phyloP scores from a whole-genome alignment of 2,329 filamentous ascomycete species.

The Xylariales sp. region DNA sequence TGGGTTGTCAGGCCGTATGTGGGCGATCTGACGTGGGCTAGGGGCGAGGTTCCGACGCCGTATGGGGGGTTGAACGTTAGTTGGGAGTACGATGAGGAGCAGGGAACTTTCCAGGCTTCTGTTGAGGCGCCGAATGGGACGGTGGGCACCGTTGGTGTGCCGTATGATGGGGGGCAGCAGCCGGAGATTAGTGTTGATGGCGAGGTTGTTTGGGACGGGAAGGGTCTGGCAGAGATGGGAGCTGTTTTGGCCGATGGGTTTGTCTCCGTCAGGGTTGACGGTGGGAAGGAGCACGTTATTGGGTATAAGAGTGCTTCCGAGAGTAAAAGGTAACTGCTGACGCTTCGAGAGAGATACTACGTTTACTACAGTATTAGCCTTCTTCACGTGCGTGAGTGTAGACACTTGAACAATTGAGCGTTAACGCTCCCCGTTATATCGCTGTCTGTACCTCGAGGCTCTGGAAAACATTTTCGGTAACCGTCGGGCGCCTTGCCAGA shows the following conservation, averaged over 20 bases:
- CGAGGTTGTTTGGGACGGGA: slow-evolving; percentile 1
- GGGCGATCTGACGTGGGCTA: slow-evolving; percentile 36
- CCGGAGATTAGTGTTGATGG: slow-evolving; percentile 1
- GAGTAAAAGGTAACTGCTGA: too few relatives aligned
- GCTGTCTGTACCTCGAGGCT: too few relatives aligned
- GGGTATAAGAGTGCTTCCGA: too few relatives aligned
- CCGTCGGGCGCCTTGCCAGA: too few relatives aligned
- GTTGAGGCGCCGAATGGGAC: slow-evolving; percentile 27
- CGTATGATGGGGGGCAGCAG: background rate
- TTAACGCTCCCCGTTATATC: too few relatives aligned
- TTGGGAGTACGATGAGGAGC: slow-evolving; percentile 27
- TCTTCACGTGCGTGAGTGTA: too few relatives aligned
- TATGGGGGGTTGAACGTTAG: slow-evolving; percentile 31
- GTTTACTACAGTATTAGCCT: too few relatives aligned
- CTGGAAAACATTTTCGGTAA: too few relatives aligned
- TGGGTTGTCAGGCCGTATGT: slow-evolving; percentile 36
- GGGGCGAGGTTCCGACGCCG: slow-evolving; percentile 38
- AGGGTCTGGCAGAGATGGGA: background rate
- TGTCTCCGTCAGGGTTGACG: slow-evolving; percentile 1
- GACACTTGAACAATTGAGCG: too few relatives aligned
- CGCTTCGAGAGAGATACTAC: too few relatives aligned
- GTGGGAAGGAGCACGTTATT: slow-evolving; percentile 7
- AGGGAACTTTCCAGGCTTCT: slow-evolving; percentile 21
- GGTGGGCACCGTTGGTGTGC: slow-evolving; percentile 22
- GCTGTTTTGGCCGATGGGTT: slow-evolving; percentile 8